These are phyloP conservation scores for Sphaerostilbella broomeana DNA, from an alignment of 2,329 filamentous ascomycete species.

Conservation along the genomic window DNA sequence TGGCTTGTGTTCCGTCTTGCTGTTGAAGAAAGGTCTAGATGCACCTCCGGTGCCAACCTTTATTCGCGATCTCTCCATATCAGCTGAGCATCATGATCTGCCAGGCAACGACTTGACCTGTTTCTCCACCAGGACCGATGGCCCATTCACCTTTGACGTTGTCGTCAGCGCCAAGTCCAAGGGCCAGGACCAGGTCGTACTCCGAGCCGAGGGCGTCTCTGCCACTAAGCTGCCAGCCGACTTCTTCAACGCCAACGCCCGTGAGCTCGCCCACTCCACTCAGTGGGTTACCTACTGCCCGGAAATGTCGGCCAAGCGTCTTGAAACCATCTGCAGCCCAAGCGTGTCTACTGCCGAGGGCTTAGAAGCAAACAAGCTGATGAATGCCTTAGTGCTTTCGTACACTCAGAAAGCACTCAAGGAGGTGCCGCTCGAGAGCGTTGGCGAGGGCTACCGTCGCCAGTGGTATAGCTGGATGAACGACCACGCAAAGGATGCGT, in stretches of 20 bases:
- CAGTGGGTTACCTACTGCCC: slow-evolving; percentile 14
- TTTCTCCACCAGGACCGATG: too few relatives aligned
- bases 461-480: slow-evolving; percentile 9
- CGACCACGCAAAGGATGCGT: not conserved
- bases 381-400: not conserved
- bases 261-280: slow-evolving; percentile 8
- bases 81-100: slow-evolving; percentile 2
- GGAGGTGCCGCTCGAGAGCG: not conserved
- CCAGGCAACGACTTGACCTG: slow-evolving; percentile 3
- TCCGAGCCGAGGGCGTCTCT: too few relatives aligned
- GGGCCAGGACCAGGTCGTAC: too few relatives aligned
- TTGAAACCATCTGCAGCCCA: slow-evolving; percentile 9
- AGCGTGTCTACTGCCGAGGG: not conserved
- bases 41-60: slow-evolving; percentile 13
- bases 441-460: slow-evolving; percentile 2
- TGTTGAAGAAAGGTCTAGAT: slow-evolving; percentile 10
- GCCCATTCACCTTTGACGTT: too few relatives aligned
- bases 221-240: too few relatives aligned
- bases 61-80: slow-evolving; percentile 10
- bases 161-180: too few relatives aligned
- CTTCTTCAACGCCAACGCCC: too few relatives aligned
- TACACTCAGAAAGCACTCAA: slow-evolving; percentile 7
- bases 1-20: slow-evolving; percentile 1
- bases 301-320: slow-evolving; percentile 8
- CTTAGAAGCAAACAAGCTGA: not conserved